Evolutionary conservation across 192 early-diverging fungal species (phyloP), one percentile per base, ranked within the genome.

Genomic region (Backusella tarrabulga): DNA sequence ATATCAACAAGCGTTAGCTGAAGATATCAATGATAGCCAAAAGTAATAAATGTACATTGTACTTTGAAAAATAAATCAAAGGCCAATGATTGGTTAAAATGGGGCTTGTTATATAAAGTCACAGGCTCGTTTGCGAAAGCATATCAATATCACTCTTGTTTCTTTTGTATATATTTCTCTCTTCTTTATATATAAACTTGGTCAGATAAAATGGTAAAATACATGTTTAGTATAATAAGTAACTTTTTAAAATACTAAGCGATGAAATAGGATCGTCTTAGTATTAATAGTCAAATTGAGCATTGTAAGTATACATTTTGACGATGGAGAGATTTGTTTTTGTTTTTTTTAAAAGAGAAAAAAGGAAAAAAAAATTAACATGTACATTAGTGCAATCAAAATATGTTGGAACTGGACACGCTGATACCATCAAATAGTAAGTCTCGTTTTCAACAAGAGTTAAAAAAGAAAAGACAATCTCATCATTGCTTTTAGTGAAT

Each of bases 351-450:
- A 6, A 40, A 11, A 40, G 9, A 2, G 42, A 15, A 15, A 44
- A 44, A 17, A 44, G 6, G 17, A 81, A 60, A 17, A 44, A 17
- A 44, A 81, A 60, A 75, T 41, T 1, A 56, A 14, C 38, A 14
- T 34, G 19, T 54, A 56, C 12, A 56, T 34, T 72, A 92, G 91
- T 94, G 41, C 94, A 95, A 85, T 93, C 92, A 32, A 94, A 94
- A 84, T 92, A 95, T 75, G 92, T 95, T 26, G 95, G 95, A 71
- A 97, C 95, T 21, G 95, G 95, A 72, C 93, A 97, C 77, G 94
- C 95, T 23, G 95, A 97, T 74, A 97, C 95, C 44, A 93, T 89
- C 69, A 95, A 94, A 87, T 91, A 88, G 95, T 95, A 91, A 88
- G 84, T 77, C 15, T 34, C 0, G 19, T 11, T 23, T 14, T 32